Base-by-base conservation (phyloP, 208 protist species). In the Crithidia sp. region DNA sequence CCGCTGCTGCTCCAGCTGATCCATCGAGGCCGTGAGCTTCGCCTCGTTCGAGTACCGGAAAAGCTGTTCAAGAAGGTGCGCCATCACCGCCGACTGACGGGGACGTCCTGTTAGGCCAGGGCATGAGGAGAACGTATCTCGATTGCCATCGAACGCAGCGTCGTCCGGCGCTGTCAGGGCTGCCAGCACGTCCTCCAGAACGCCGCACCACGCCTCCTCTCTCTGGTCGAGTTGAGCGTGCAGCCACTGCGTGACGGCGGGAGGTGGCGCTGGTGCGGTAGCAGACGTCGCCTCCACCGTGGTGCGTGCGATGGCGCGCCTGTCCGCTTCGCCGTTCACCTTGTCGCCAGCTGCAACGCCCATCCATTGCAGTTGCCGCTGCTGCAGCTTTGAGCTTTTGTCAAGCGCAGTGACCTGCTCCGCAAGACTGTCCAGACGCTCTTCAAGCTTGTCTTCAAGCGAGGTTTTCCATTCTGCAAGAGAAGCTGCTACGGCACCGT, bases 171-270 rank as follows among this genome's bases (percentile, higher is more conserved):
- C 9, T 1, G 17, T 40, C 17, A 70, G 19, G 4, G 72, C 64
- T 3, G 43, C 57, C 44, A 67, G 72, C 17, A 77, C 72, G 7
- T 77, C 72, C 43, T 64, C 64, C 13, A 77, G 56, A n/a, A 77
- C 57, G 0, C 49, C 16, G 4, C 28, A 10, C 72, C 72, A 77
- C 57, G 45, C 58, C 17, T 28, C 49, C 17, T 64, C 64, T 12
- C 57, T 41, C 39, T 71, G 57, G 3, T 59, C 13, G 7, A 77
- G 65, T 17, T 59, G 49, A 10, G 6, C n/a, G 7, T 77, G 17
- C 0, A 77, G 19, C 64, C 72, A 71, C n/a, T 62, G 64, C 55
- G 52, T 55, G 8, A 77, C 47, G 8, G 53, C 49, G 2, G 57
- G 9, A 10, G 72, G 72, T 10, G 72, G 72, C 13, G 57, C 7